Evolutionary conservation across 2,329 filamentous ascomycete species (phyloP), one percentile per base, ranked within the genome.

Genomic region (Aspergillus brasiliensis): DNA sequence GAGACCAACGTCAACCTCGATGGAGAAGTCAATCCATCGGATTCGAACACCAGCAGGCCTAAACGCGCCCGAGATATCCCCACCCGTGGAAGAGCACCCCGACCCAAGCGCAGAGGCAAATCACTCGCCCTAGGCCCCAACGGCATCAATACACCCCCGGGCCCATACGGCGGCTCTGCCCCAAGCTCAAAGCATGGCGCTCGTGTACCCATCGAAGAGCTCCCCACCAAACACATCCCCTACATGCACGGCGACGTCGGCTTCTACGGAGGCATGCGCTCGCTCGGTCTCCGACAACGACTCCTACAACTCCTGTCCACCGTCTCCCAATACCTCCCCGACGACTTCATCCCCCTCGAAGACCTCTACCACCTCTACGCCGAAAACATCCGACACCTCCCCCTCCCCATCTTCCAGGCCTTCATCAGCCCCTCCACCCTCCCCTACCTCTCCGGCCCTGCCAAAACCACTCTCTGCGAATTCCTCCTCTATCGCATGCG

Each of bases 381-480:
- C 46, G 80, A 82, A 44, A 77, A 81, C 60, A 79, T 82, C 59
- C 77, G 78, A 31, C 76, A 75, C 34, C 72, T 80, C 1, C 73
- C 79, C 3, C 70, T 83, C 4, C 75, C 79, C 1, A 69, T 74
- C n/a, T 82, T 82, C 65, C 77, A 80, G 60, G 68, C 78, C 34
- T 72, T 81, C 40, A 69, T 82, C 64, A 78, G 76, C 27, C 73
- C 78, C 8, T 75, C 81, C 8, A 73, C 78, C 23, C 75, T 84
- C 5, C 72, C 75, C 0, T 67, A 75, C 25, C 70, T 83, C 55
- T 69, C 65, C 7, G 57, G 66, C 13, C 67, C 72, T 25, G 74
- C 78, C 2, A 81, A 82, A 51, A 78, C 81, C 28, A 81, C 81
- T 2, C 79, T 90, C 27, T 79, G 77, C 61, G 84, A 86, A 64